These are phyloP conservation scores for Excoecaria cochinchinensis DNA, from an alignment of 345 rosid species.

Conservation along the genomic window DNA sequence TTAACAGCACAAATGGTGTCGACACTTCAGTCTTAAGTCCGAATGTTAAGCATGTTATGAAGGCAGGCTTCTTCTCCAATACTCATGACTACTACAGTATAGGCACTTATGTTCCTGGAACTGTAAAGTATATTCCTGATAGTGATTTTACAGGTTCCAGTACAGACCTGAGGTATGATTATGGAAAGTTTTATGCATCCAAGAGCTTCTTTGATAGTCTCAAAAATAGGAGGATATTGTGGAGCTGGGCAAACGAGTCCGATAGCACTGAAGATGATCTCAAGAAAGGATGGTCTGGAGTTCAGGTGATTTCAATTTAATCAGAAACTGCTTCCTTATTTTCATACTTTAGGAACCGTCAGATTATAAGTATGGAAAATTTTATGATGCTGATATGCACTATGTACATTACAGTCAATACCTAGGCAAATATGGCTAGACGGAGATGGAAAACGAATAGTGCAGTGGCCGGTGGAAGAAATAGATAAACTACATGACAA, in stretches of 20 bases:
- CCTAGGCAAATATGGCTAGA: conserved; percentile 63
- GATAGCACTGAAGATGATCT: conserved; percentile 50
- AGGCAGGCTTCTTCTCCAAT: conserved; percentile 38
- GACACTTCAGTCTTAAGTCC: conserved; percentile 44
- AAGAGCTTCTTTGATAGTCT: conserved; percentile 59
- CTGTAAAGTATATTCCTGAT: conserved; percentile 39
- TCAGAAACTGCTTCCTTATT: neutral
- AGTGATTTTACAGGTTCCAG: conserved; percentile 37
- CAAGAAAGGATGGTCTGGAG: conserved; percentile 67
- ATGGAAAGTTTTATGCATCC: conserved; percentile 66
- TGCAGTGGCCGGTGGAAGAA: conserved; percentile 74
- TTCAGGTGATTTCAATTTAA: conserved; percentile 43
- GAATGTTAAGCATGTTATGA: conserved; percentile 54
- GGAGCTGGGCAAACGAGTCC: conserved; percentile 61
- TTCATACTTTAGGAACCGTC: neutral
- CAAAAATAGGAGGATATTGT: conserved; percentile 58
- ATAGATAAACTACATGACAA: conserved; percentile 37
- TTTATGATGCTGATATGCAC: neutral
- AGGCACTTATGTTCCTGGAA: conserved; percentile 48
- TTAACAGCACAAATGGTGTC: conserved; percentile 33
- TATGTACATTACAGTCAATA: conserved; percentile 41
- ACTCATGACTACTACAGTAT: conserved; percentile 48
- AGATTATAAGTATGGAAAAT: neutral
- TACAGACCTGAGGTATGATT: conserved; percentile 53
- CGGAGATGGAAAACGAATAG: conserved; percentile 47